phyloP scores from a whole-genome alignment of 164 flowering plant species.

The Umbellularia californica region DNA sequence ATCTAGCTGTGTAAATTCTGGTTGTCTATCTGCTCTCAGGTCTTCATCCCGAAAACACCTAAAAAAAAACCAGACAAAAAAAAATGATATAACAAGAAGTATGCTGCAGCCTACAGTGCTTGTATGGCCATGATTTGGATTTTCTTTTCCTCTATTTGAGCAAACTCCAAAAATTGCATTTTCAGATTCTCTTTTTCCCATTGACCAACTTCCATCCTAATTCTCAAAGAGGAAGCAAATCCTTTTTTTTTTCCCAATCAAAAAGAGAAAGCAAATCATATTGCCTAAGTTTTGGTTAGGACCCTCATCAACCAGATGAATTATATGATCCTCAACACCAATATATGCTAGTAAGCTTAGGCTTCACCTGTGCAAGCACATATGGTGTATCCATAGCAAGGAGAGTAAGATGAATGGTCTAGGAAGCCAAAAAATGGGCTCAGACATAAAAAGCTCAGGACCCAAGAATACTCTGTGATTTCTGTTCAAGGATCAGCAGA shows the following conservation, averaged over 20 bases:
- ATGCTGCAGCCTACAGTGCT: slow-evolving; percentile 1
- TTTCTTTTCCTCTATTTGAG: not conserved
- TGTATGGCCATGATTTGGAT: not conserved
- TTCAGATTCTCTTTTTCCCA: too few relatives aligned
- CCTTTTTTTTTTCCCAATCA: not conserved
- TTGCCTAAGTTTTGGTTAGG: not conserved
- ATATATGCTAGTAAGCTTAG: too few relatives aligned
- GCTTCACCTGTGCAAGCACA: too few relatives aligned
- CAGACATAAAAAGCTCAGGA: too few relatives aligned
- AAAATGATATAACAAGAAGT: not conserved
- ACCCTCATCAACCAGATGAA: too few relatives aligned
- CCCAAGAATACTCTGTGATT: too few relatives aligned
- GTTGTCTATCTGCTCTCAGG: slow-evolving; percentile 91
- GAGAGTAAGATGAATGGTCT: too few relatives aligned
- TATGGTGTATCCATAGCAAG: too few relatives aligned
- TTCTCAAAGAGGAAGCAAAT: not conserved
- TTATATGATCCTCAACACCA: too few relatives aligned
- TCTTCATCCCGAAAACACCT: slow-evolving; percentile 98
- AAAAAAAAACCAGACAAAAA: slow-evolving; percentile 4
- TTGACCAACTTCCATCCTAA: not conserved
- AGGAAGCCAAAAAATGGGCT: too few relatives aligned
- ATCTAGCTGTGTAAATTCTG: slow-evolving; percentile 96
- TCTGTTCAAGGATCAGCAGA: too few relatives aligned
- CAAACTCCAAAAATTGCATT: too few relatives aligned
- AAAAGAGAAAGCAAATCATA: not conserved